phyloP scores from a whole-genome alignment of 2,329 filamentous ascomycete genomes.

The Alternaria metachromatica region DNA sequence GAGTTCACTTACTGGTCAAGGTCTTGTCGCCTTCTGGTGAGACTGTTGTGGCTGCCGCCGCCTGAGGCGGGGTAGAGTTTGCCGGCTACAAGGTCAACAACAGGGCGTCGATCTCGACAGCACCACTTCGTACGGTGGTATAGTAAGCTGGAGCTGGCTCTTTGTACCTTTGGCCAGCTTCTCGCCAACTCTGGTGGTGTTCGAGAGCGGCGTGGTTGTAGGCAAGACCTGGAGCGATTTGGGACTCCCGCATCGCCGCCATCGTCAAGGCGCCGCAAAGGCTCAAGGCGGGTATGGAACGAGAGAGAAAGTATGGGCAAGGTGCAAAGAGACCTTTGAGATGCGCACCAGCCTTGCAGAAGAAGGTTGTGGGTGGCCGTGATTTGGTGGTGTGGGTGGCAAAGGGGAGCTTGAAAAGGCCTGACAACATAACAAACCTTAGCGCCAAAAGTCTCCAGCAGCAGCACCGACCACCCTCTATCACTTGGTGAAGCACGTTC shows the following conservation, averaged over 20 bases:
- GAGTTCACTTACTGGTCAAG: not conserved
- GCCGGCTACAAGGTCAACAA: not conserved
- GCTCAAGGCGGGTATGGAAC: not conserved
- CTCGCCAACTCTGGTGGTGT: not conserved
- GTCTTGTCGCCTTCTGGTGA: not conserved
- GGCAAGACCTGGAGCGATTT: not conserved
- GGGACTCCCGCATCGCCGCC: not conserved
- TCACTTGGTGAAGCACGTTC: not conserved
- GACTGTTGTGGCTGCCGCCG: not conserved
- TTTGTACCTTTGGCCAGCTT: not conserved
- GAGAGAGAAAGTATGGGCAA: not conserved
- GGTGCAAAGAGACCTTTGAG: not conserved
- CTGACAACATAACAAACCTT: not conserved
- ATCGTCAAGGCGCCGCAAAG: not conserved
- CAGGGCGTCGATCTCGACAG: not conserved
- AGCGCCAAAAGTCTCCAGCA: not conserved
- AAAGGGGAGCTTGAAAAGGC: not conserved
- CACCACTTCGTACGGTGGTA: not conserved
- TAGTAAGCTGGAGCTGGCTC: not conserved
- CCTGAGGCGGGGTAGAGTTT: not conserved
- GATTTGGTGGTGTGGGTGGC: slow-evolving; percentile 2
- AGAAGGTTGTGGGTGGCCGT: not conserved
- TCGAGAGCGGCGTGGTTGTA: not conserved
- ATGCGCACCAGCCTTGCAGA: not conserved
- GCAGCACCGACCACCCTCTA: not conserved